Conservation (phyloP, 1,284 basidiomycete genomes). For the Psilocybe mexicana region DNA sequence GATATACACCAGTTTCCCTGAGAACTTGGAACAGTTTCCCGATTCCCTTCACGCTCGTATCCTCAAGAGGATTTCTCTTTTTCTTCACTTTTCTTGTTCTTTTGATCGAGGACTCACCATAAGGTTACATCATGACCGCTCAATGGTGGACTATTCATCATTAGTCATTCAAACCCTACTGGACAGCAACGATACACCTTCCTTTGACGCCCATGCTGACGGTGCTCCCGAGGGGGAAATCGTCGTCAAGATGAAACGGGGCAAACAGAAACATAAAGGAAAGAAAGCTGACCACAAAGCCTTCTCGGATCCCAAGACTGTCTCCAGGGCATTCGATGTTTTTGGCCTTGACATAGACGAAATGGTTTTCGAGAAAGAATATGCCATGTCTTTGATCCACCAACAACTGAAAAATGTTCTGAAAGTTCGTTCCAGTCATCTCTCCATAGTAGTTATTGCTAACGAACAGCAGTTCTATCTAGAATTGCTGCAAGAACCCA, state of each 20-base stretch:
- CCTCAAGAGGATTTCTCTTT: conserved; percentile 19
- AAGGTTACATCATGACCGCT: conserved; percentile 3
- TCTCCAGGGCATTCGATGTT: conserved; percentile 10
- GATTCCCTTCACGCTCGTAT: conserved; percentile 10
- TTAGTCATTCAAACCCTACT: conserved; percentile 11
- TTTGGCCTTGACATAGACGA: conserved; percentile 8
- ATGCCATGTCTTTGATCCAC: not conserved
- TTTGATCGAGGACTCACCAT: conserved; percentile 14
- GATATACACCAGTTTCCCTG: conserved; percentile 14
- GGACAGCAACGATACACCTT: not conserved
- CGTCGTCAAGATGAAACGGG: conserved; percentile 9
- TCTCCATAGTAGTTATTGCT: not conserved
- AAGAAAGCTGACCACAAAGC: conserved; percentile 5
- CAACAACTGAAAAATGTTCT: conserved; percentile 7
- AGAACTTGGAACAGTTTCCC: conserved; percentile 7
- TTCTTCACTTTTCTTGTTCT: conserved; percentile 14
- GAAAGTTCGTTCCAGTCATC: conserved; percentile 9
- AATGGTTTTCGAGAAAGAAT: not conserved
- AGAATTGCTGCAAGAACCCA: conserved; percentile 6
- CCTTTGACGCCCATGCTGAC: not conserved
- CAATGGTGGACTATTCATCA: conserved; percentile 13
- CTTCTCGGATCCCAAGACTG: conserved; percentile 6
- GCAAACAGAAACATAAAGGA: conserved; percentile 16
- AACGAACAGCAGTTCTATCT: conserved; percentile 14
- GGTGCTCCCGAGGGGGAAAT: not conserved